Percentiles rank a stretch among this genome's conserved stretches.
phyloP scores from a whole-genome alignment of 2,329 filamentous ascomycete species.

The Cytospora leucostoma region DNA sequence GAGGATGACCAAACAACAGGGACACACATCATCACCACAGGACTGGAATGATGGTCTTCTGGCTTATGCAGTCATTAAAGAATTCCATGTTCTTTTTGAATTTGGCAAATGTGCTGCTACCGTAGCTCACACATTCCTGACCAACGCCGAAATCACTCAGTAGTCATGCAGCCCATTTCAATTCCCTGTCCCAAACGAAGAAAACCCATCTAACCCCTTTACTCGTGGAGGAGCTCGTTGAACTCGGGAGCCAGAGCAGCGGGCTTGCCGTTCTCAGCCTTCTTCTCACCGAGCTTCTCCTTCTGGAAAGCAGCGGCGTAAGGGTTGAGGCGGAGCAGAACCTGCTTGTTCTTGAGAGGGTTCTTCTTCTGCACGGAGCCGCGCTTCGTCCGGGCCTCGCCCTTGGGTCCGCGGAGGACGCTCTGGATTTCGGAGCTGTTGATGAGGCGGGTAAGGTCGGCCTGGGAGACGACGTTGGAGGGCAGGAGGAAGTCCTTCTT shows the following conservation, averaged over 20 bases:
- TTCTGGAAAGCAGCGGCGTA: constrained; percentile 91
- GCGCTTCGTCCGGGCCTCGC: constrained; percentile 87
- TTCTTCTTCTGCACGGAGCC: constrained; percentile 98
- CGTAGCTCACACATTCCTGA: constrained; percentile 29
- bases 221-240: constrained; percentile 34
- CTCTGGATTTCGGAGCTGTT: constrained; percentile 99
- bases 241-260: constrained; percentile 31
- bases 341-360: constrained; percentile 98
- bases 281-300: constrained; percentile 75
- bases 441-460: constrained; percentile 96
- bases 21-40: constrained; percentile 12
- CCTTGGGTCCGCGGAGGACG: constrained; percentile 89
- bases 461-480: constrained; percentile 87
- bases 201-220: constrained; percentile 17
- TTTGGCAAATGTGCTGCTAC: constrained; percentile 28
- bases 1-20: not conserved
- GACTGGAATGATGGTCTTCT: constrained; percentile 2
- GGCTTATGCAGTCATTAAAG: constrained; percentile 20
- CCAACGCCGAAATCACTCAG: constrained; percentile 28
- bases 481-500: constrained; percentile 99
- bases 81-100: constrained; percentile 27
- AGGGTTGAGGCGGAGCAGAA: constrained; percentile 97
- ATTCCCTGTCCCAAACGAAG: constrained; percentile 24
- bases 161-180: constrained; percentile 27
- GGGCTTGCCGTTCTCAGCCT: constrained; percentile 40